Conservation (phyloP, 2,329 filamentous ascomycete genomes). For the Macroventuria anomochaeta region DNA sequence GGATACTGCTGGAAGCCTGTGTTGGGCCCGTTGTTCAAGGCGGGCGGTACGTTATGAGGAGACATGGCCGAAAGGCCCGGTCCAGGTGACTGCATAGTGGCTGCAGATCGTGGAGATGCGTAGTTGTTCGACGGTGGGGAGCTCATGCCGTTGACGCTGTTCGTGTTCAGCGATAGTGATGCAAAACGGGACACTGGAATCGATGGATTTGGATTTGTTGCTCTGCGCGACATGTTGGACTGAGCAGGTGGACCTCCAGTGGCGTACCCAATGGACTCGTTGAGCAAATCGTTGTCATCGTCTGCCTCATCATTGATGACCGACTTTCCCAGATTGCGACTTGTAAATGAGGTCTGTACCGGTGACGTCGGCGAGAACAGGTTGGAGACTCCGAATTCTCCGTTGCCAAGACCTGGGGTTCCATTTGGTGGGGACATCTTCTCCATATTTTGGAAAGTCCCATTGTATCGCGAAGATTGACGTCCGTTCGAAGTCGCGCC, state of each 20-base stretch:
- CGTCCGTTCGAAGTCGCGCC: conserved; percentile 50
- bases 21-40: conserved; percentile 57
- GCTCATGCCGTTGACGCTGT: conserved; percentile 52
- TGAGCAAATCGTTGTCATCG: conserved; percentile 75
- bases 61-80: conserved; percentile 51
- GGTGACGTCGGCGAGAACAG: conserved; percentile 77
- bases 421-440: conserved; percentile 66
- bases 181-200: conserved; percentile 73
- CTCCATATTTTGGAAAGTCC: conserved; percentile 66
- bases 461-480: conserved; percentile 67
- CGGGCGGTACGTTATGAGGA: conserved; percentile 64
- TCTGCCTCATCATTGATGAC: conserved; percentile 74
- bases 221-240: conserved; percentile 64
- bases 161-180: conserved; percentile 73
- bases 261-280: conserved; percentile 74
- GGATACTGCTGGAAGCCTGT: conserved; percentile 62
- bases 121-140: conserved; percentile 60
- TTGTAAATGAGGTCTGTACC: conserved; percentile 72
- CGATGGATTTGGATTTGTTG: conserved; percentile 75
- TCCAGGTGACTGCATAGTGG: conserved; percentile 59
- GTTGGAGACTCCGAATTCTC: conserved; percentile 67
- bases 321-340: conserved; percentile 68
- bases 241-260: conserved; percentile 66
- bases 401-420: conserved; percentile 61
- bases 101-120: conserved; percentile 56